phyloP scores from a whole-genome alignment of 306 rosid genomes.

The Ammopiptanthus mongolicus region DNA sequence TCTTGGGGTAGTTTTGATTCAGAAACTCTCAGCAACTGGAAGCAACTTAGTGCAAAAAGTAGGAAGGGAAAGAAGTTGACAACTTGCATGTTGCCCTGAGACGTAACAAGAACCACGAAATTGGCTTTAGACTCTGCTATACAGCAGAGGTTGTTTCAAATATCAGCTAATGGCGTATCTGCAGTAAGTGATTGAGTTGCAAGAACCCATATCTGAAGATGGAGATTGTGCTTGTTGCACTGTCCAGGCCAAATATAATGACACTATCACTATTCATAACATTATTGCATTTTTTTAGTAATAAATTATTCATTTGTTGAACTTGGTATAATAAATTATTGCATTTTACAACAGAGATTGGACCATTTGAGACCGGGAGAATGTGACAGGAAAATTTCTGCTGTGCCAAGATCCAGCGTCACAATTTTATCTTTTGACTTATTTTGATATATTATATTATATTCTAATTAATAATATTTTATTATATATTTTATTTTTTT shows the following conservation, averaged over 20 bases:
- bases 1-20: constrained; percentile 48
- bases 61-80: constrained; percentile 23
- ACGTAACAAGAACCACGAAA: background rate
- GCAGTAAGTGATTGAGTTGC: background rate
- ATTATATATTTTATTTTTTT: too few species aligned
- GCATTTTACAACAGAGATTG: too few species aligned
- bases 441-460: too few species aligned
- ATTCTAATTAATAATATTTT: too few species aligned
- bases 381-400: too few species aligned
- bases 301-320: background rate
- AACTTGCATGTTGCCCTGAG: constrained; percentile 29
- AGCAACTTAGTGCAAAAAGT: constrained; percentile 32
- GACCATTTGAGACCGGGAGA: too few species aligned
- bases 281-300: background rate
- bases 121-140: too few species aligned
- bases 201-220: background rate
- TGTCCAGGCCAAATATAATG: background rate
- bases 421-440: too few species aligned
- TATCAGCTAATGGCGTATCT: background rate
- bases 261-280: background rate
- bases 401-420: too few species aligned
- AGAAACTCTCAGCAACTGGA: constrained; percentile 38
- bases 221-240: background rate
- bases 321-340: background rate
- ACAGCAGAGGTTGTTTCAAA: background rate